A percentile compares a stretch with the other conserved stretches of the same genome.
Evolutionary conservation across 2,329 filamentous ascomycete genomes (phyloP).

Genomic region (Aspergillus latus): DNA sequence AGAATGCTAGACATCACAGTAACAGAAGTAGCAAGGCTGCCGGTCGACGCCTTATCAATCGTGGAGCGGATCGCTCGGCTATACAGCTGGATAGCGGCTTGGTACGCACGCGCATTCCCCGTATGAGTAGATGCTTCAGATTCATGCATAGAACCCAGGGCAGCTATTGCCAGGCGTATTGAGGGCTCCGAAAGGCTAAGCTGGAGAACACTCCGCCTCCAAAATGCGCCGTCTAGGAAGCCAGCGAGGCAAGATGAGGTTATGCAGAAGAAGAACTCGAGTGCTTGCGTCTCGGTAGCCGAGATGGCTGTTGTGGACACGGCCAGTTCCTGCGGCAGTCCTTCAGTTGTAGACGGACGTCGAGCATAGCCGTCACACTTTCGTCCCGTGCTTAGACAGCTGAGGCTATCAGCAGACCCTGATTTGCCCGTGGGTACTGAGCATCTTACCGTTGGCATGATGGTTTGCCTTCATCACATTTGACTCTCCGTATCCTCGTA

Average conservation of each 20-base stretch:
- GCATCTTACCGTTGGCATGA: constrained; percentile 57
- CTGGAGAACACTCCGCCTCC: constrained; percentile 62
- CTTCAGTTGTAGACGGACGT: neutral
- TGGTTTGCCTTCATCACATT: constrained; percentile 65
- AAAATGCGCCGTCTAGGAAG: constrained; percentile 67
- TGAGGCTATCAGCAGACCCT: neutral
- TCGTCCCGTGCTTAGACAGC: neutral
- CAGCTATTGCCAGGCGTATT: constrained; percentile 65
- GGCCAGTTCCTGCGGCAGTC: neutral
- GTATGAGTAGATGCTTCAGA: constrained; percentile 24
- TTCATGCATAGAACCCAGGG: constrained; percentile 66
- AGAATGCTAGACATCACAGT: constrained; percentile 61
- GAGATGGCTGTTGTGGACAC: constrained; percentile 1
- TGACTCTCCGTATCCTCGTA: constrained; percentile 51
- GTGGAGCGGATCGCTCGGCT: constrained; percentile 13
- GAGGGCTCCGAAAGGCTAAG: constrained; percentile 63
- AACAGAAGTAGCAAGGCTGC: constrained; percentile 50
- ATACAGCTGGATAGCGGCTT: neutral
- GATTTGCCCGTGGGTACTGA: neutral
- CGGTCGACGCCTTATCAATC: constrained; percentile 38
- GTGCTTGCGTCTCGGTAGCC: constrained; percentile 13
- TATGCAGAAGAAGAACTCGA: constrained; percentile 51
- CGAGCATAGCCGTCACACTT: neutral
- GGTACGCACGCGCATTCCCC: neutral
- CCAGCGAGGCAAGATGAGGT: constrained; percentile 65